These are phyloP conservation scores for Curvularia eragrostidis DNA, from an alignment of 2,329 filamentous ascomycete species.

Conservation along the genomic window DNA sequence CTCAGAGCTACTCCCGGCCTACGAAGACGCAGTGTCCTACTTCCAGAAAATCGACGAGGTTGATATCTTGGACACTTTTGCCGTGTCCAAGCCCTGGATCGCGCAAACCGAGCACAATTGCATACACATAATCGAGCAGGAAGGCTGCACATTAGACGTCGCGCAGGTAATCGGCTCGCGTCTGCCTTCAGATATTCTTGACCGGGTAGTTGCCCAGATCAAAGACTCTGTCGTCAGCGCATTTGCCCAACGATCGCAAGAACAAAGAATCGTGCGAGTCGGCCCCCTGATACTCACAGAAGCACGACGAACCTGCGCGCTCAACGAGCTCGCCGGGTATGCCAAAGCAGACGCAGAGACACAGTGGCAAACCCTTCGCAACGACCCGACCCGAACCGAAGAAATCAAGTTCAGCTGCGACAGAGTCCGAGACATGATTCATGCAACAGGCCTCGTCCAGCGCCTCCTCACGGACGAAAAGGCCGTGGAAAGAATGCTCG, in stretches of 20 bases:
- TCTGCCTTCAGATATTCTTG: conserved; percentile 21
- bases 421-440: conserved; percentile 22
- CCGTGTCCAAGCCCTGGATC: conserved; percentile 36
- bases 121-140: conserved; percentile 20
- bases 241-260: conserved; percentile 1
- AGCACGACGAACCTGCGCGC: conserved; percentile 13
- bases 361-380: conserved; percentile 35
- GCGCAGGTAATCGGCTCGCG: conserved; percentile 15
- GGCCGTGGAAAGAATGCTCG: conserved; percentile 25
- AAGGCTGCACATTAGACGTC: conserved; percentile 30
- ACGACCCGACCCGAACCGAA: conserved; percentile 18
- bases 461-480: conserved; percentile 29
- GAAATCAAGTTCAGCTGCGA: conserved; percentile 34
- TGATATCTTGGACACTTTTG: conserved; percentile 24
- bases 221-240: conserved; percentile 21
- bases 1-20: conserved; percentile 23
- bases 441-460: conserved; percentile 15
- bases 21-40: conserved; percentile 23
- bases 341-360: conserved; percentile 29
- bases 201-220: conserved; percentile 16
- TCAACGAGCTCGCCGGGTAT: conserved; percentile 22
- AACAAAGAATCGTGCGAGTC: conserved; percentile 14
- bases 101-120: conserved; percentile 23
- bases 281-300: conserved; percentile 31
- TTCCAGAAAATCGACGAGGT: conserved; percentile 21